Conservation (phyloP, 2,329 filamentous ascomycete genomes). For the Hortaea sp. region DNA sequence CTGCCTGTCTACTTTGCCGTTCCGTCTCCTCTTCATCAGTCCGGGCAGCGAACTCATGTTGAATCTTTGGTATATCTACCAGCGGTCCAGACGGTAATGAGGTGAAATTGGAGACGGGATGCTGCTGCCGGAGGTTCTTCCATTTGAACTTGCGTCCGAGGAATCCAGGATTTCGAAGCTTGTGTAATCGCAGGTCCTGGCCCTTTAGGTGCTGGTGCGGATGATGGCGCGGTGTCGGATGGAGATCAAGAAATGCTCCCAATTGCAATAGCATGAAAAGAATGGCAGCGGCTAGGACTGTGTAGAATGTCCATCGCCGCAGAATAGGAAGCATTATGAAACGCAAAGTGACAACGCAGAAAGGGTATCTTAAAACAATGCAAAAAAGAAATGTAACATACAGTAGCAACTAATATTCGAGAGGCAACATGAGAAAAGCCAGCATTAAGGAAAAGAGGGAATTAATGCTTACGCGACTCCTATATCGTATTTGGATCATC, state of each 20-base stretch:
- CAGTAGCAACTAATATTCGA: no score
- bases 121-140: slow-evolving; percentile 31
- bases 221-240: neutral
- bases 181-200: slow-evolving; percentile 1
- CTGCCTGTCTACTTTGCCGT: slow-evolving; percentile 26
- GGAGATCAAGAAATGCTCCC: neutral
- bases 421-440: no score
- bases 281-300: slow-evolving; percentile 12
- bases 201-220: neutral
- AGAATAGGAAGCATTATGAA: slow-evolving; percentile 16
- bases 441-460: no score
- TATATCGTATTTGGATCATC: no score
- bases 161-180: slow-evolving; percentile 12
- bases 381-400: no score
- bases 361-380: no score
- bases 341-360: no score
- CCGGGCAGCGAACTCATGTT: slow-evolving; percentile 32
- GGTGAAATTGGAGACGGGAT: slow-evolving; percentile 66
- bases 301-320: slow-evolving; percentile 17
- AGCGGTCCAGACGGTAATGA: slow-evolving; percentile 61
- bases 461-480: no score
- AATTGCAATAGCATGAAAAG: slow-evolving; percentile 11
- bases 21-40: slow-evolving; percentile 16
- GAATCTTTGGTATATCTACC: slow-evolving; percentile 53
- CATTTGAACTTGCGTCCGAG: slow-evolving; percentile 21